These are phyloP conservation scores for Boechera retrofracta DNA, from an alignment of 345 rosid species.

Conservation along the genomic window DNA sequence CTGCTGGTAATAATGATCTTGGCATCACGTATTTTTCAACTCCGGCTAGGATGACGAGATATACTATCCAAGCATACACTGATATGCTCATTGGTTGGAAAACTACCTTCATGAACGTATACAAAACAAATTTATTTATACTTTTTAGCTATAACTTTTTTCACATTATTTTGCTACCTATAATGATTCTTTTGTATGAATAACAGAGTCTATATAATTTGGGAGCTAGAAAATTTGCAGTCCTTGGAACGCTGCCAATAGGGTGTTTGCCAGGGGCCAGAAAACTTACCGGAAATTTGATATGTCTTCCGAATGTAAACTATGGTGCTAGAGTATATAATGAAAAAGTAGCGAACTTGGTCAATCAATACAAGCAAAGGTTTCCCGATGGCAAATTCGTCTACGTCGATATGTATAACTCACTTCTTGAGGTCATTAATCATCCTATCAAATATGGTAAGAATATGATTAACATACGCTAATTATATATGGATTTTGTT, in stretches of 20 bases:
- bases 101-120: conserved; percentile 50
- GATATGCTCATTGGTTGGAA: conserved; percentile 47
- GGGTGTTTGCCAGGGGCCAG: conserved; percentile 43
- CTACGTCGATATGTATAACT: conserved; percentile 32
- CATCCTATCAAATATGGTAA: conserved; percentile 32
- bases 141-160: not conserved
- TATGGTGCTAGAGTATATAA: conserved; percentile 32
- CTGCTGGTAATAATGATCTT: conserved; percentile 62
- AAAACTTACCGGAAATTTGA: not conserved
- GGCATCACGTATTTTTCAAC: conserved; percentile 52
- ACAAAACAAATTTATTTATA: too few species aligned
- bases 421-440: conserved; percentile 25
- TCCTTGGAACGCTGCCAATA: conserved; percentile 38
- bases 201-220: conserved; percentile 31
- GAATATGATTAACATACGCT: not conserved
- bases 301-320: conserved; percentile 28
- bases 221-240: conserved; percentile 41
- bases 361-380: conserved; percentile 4
- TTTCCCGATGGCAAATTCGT: conserved; percentile 26
- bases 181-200: not conserved
- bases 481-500: not conserved
- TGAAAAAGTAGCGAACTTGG: conserved; percentile 28
- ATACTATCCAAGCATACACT: conserved; percentile 51
- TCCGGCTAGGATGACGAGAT: conserved; percentile 28
- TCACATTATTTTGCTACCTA: not conserved